Evolutionary conservation across 2,329 filamentous ascomycete genomes (phyloP), one percentile per base, ranked within the genome.

Genomic region (Talaromyces funiculosus): DNA sequence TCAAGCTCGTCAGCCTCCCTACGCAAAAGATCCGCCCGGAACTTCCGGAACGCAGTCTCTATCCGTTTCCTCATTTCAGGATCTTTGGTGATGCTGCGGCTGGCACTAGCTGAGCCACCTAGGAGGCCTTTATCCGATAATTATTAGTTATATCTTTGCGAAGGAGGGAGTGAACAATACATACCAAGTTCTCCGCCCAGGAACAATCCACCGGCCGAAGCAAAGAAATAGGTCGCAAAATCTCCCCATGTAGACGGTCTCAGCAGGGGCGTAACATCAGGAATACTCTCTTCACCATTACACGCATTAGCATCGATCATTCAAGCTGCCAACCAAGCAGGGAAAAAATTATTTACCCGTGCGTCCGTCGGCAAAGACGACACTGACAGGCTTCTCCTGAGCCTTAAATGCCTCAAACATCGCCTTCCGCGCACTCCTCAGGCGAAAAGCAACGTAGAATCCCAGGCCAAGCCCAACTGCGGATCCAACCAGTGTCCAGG

Each of bases 361-460:
- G 18, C 84, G 76, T 0, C 86, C 87, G 64, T 83, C 81, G 0
- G 83, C 80, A 69, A 89, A 89, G 14, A 81, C 74, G 5, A 89
- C 80, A 57, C 84, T 79, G 0, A 81, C 83, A 0, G 87, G 87
- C 70, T 82, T 84, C 68, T 88, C 84, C 56, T 80, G 74, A 0
- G 85, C 80, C 20, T 81, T 79, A 73, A 89, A 84, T 6, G 83
- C 82, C 45, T 80, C 78, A 75, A 87, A 88, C 71, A 87, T 81
- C n/a, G 80, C 76, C 33, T 77, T 72, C 49, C 86, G 81, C 62
- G 81, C 78, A 40, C 73, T 73, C 40, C 86, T 79, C 10, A 89
- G 69, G 9, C 85, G 78, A 64, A 81, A 80, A 3, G 86, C 86
- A 16, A 84, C 73, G 59, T 80, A 81, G 22, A 85, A 64, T 3